Evolutionary conservation across 495 filamentous ascomycete species (phyloP).

Genomic region (Clohesyomyces aquaticus): DNA sequence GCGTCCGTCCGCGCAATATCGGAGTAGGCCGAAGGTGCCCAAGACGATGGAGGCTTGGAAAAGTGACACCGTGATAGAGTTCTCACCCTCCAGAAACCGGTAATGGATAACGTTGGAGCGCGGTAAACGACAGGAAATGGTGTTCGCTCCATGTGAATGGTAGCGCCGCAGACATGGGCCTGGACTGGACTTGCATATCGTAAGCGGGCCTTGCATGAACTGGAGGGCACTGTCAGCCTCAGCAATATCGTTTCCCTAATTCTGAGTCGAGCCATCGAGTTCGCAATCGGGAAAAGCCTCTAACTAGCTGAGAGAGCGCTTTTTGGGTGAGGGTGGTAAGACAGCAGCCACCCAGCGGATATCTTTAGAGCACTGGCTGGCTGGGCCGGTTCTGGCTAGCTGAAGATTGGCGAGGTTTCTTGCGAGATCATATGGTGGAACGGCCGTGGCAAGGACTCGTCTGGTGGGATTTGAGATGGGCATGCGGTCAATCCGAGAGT

Average conservation of each 20-base stretch:
- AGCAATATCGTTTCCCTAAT: background rate
- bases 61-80: slow-evolving; percentile 37
- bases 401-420: slow-evolving; percentile 10
- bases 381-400: slow-evolving; percentile 10
- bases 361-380: slow-evolving; percentile 14
- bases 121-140: slow-evolving; percentile 19
- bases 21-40: slow-evolving; percentile 28
- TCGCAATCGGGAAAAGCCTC: background rate
- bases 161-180: background rate
- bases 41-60: slow-evolving; percentile 9
- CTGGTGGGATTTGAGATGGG: slow-evolving; percentile 17
- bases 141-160: slow-evolving; percentile 13
- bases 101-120: slow-evolving; percentile 24
- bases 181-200: too few species aligned
- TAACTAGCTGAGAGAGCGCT: background rate
- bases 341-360: background rate
- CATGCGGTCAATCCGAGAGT: background rate
- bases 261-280: background rate
- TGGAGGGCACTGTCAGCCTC: slow-evolving; percentile 23
- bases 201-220: slow-evolving; percentile 23
- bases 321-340: background rate
- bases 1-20: slow-evolving; percentile 7
- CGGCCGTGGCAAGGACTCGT: slow-evolving; percentile 18
- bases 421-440: slow-evolving; percentile 20
- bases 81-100: slow-evolving; percentile 23